Evolutionary conservation across 805 yeast species (phyloP), one percentile per base, ranked within the genome.

Genomic region (Yarrowia porcina): DNA sequence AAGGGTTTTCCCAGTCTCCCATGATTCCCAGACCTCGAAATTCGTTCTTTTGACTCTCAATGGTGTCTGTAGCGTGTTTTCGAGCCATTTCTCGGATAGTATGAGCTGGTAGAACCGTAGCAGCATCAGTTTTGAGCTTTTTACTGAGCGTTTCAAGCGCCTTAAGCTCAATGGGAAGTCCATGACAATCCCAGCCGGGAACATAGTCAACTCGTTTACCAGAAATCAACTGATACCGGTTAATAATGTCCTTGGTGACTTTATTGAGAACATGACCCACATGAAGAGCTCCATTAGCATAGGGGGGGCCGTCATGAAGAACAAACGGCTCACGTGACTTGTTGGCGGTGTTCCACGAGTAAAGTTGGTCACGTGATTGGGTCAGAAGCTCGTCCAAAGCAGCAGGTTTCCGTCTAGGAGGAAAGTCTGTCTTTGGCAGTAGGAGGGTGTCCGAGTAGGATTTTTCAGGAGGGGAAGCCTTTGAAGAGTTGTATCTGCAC

Each of bases 101-200:
- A n/a, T 76, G 69, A 0, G 82, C 76, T 21, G 80, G 72, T 8
- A 79, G 61, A 3, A 75, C 73, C 0, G 77, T 70, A 0, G 79
- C 71, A 38, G 69, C 72, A 66, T 76, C 76, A 66, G 71, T 72
- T 52, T 66, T 61, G 54, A 77, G 74, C 36, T 69, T 73, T 69
- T 67, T 77, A 50, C 74, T 74, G 65, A 75, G 81, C 68, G 73
- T 81, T 73, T 72, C 70, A 21, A 90, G 73, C 0, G 96, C 96
- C 69, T 91, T 92, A 71, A 90, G 78, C 73, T 94, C 99, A 66
- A 94, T 94, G 0, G 99, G 99, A 38, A 94, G 77, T 0, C 99
- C 99, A 76, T 94, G 99, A 71, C 99, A 94, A 73, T 94, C 99
- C 98, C 99, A 94, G 0, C 99, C 99, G 0, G 98, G 97, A 42